phyloP scores from a whole-genome alignment of 352 stramenopile genomes.

The Globisporangium canariense region DNA sequence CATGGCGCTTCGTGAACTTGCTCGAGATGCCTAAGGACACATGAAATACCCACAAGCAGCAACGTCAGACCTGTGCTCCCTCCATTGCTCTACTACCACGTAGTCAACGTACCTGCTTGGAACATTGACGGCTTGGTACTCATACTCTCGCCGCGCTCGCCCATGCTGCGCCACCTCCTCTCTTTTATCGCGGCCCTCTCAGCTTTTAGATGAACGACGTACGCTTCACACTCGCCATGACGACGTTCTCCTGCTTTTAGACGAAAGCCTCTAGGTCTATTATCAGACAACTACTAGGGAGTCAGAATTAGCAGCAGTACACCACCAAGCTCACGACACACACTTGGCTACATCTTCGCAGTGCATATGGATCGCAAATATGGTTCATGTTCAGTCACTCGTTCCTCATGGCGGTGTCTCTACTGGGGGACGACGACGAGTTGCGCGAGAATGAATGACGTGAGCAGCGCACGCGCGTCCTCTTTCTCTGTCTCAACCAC shows the following conservation, averaged over 20 bases:
- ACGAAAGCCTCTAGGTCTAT: neutral
- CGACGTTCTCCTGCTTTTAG: neutral
- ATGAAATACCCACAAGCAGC: neutral
- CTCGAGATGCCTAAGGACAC: constrained; percentile 54
- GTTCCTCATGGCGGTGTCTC: neutral
- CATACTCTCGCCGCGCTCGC: constrained; percentile 21
- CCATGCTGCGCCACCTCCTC: constrained; percentile 4
- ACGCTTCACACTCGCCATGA: neutral
- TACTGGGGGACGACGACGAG: constrained; percentile 17
- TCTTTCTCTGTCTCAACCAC: constrained; percentile 79
- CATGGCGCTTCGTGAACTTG: constrained; percentile 81
- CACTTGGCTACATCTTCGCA: neutral
- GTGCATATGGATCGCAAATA: neutral
- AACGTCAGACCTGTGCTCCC: neutral
- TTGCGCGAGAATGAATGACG: constrained; percentile 50
- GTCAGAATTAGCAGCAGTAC: neutral
- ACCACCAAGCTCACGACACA: neutral
- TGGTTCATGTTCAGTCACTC: neutral
- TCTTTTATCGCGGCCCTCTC: neutral
- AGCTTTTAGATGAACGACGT: neutral
- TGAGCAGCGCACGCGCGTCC: constrained; percentile 59
- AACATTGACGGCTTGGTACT: constrained; percentile 20
- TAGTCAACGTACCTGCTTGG: constrained; percentile 16
- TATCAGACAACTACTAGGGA: neutral
- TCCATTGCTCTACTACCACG: neutral